Percentiles rank a stretch among this genome's conserved stretches.
Evolutionary conservation across 768 basidiomycete genomes (phyloP).

Genomic region (Baorangia bicolor): DNA sequence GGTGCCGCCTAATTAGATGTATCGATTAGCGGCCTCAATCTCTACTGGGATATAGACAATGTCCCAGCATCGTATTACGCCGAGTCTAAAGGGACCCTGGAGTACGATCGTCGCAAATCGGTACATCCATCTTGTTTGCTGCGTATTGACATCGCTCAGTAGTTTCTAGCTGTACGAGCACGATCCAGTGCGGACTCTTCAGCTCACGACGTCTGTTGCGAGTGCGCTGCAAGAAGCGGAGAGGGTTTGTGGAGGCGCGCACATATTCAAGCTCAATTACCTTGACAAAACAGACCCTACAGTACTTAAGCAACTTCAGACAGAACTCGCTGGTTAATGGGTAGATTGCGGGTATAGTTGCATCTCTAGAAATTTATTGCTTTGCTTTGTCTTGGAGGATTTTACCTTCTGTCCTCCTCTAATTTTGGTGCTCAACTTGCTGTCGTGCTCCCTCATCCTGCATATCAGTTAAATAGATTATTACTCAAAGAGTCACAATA

Average conservation of each 20-base stretch:
- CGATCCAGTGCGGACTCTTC: slow-evolving; percentile 69
- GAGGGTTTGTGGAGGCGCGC: slow-evolving; percentile 53
- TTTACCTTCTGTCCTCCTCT: neutral
- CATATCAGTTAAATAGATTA: slow-evolving; percentile 1
- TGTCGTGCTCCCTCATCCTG: slow-evolving; percentile 2
- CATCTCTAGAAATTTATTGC: neutral
- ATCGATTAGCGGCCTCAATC: slow-evolving; percentile 38
- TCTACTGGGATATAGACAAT: slow-evolving; percentile 70
- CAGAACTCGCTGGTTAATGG: slow-evolving; percentile 38
- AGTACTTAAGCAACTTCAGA: slow-evolving; percentile 70
- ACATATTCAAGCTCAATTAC: slow-evolving; percentile 58
- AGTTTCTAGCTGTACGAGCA: slow-evolving; percentile 56
- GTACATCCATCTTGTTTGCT: slow-evolving; percentile 40
- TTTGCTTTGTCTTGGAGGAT: neutral
- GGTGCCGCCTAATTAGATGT: neutral
- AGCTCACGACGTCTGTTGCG: slow-evolving; percentile 61
- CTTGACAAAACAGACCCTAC: slow-evolving; percentile 67
- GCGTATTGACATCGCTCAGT: slow-evolving; percentile 8
- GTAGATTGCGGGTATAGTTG: neutral
- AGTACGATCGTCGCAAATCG: slow-evolving; percentile 71
- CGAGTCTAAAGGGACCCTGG: slow-evolving; percentile 67
- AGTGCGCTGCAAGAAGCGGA: slow-evolving; percentile 64
- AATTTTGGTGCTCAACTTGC: neutral
- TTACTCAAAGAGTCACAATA: neutral
- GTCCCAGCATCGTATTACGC: slow-evolving; percentile 59